Conservation (phyloP, 371 early-diverging fungal genomes). For the Mucor plumbeus region DNA sequence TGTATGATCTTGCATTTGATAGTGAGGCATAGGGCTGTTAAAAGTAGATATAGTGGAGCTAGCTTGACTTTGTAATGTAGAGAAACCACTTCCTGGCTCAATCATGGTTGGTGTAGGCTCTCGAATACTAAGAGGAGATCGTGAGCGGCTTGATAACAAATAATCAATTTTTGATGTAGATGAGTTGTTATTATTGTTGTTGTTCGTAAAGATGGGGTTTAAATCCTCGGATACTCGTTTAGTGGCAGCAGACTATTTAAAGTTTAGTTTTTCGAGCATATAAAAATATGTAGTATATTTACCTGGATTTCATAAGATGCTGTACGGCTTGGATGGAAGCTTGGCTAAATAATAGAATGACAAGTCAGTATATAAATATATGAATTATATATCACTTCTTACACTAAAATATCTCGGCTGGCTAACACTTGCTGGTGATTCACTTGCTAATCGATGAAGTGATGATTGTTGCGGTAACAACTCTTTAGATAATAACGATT, state of each 20-base stretch:
- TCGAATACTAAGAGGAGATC: constrained; percentile 6
- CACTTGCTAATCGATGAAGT: constrained; percentile 8
- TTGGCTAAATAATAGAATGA: constrained; percentile 10
- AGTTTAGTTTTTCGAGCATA: background rate
- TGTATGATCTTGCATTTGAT: background rate
- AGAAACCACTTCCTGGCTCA: constrained; percentile 18
- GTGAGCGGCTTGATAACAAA: constrained; percentile 2
- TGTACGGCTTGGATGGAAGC: constrained; percentile 26
- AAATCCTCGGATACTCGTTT: background rate
- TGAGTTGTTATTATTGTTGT: constrained; percentile 5
- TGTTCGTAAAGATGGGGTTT: background rate
- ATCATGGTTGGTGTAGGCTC: constrained; percentile 26
- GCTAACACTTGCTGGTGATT: background rate
- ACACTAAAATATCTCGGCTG: constrained; percentile 17
- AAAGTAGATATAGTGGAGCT: constrained; percentile 24
- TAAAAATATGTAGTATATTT: background rate
- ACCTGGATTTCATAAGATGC: constrained; percentile 23
- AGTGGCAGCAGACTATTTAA: constrained; percentile 6
- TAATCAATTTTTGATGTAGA: background rate
- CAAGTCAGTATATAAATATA: background rate
- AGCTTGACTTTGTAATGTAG: constrained; percentile 20
- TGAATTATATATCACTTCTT: background rate
- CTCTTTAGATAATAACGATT: constrained; percentile 14
- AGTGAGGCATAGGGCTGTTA: constrained; percentile 2
- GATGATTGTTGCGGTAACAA: background rate